Evolutionary conservation across 176 grass and related monocot species (phyloP).

Genomic region (Triticum aestivum): DNA sequence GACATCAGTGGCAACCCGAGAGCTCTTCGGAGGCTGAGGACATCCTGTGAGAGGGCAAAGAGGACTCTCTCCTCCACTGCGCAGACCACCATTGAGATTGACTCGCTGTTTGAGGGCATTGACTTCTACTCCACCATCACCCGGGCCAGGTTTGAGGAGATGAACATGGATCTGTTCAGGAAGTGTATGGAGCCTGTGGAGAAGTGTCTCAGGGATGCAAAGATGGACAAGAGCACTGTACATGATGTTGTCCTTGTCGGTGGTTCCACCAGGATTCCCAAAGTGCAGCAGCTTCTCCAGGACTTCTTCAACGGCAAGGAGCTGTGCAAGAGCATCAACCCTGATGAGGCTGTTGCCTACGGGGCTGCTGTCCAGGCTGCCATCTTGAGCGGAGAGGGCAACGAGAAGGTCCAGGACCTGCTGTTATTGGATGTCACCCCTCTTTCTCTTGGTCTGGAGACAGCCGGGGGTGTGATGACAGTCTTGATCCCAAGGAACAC

Average conservation of each 20-base stretch:
- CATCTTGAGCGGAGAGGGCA: constrained; percentile 66
- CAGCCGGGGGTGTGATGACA: constrained; percentile 52
- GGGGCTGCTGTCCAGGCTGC: constrained; percentile 52
- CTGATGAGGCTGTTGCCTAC: constrained; percentile 50
- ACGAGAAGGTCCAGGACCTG: constrained; percentile 70
- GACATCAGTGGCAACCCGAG: constrained; percentile 62
- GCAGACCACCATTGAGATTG: constrained; percentile 64
- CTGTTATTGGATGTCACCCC: constrained; percentile 55
- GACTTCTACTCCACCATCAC: constrained; percentile 70
- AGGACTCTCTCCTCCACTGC: constrained; percentile 62
- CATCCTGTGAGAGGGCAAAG: constrained; percentile 60
- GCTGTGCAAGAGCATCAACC: constrained; percentile 67
- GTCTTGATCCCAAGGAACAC: constrained; percentile 65
- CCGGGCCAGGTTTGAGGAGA: constrained; percentile 52
- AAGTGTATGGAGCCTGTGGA: constrained; percentile 64
- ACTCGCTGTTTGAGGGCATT: constrained; percentile 44
- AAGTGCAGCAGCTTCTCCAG: constrained; percentile 60
- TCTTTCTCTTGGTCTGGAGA: constrained; percentile 50
- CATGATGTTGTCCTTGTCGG: constrained; percentile 60
- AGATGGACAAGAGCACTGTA: constrained; percentile 59
- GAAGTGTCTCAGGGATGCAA: constrained; percentile 60
- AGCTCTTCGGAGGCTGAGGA: constrained; percentile 53
- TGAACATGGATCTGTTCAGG: constrained; percentile 64
- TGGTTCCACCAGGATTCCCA: constrained; percentile 59
- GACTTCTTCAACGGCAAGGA: constrained; percentile 66